Conservation (phyloP, 2,329 filamentous ascomycete species). For the Neonectria coccinea region DNA sequence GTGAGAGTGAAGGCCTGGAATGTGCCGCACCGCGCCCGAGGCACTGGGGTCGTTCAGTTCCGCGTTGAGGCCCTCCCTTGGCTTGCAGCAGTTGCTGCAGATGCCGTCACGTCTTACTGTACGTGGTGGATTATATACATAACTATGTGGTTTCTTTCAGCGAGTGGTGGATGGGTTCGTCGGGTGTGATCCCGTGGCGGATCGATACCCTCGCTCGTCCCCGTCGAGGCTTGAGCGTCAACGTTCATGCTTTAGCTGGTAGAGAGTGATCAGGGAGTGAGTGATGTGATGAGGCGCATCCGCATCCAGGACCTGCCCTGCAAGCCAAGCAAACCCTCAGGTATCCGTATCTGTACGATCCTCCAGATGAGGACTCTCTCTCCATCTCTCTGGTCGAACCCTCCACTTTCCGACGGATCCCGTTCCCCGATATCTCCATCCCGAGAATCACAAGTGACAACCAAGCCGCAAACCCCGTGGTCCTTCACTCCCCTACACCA, state of each 20-base stretch:
- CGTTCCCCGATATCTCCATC: constrained; percentile 14
- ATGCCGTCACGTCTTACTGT: constrained; percentile 6
- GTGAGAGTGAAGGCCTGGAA: not conserved
- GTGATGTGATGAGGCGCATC: constrained; percentile 27
- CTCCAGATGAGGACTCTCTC: constrained; percentile 17
- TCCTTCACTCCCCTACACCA: constrained; percentile 1
- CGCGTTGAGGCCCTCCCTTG: not conserved
- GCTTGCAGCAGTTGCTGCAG: not conserved
- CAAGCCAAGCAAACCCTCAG: not conserved
- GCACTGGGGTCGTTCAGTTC: constrained; percentile 5
- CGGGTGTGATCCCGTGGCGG: constrained; percentile 17
- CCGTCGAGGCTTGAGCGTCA: not conserved
- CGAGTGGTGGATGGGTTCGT: not conserved
- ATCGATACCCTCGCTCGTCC: constrained; percentile 19
- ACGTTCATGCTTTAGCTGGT: not conserved
- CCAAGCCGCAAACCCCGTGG: not conserved
- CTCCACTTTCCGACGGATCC: constrained; percentile 3
- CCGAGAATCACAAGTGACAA: not conserved
- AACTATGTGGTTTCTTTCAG: not conserved
- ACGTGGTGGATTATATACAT: not conserved
- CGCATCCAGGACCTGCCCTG: constrained; percentile 30
- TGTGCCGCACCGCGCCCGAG: constrained; percentile 6
- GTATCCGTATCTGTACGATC: constrained; percentile 20
- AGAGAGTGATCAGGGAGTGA: not conserved
- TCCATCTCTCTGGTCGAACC: not conserved